A percentile compares a stretch with the other conserved stretches of the same genome.
Conservation (phyloP, 2,329 filamentous ascomycete species). For the Ceratocystis papillata region DNA sequence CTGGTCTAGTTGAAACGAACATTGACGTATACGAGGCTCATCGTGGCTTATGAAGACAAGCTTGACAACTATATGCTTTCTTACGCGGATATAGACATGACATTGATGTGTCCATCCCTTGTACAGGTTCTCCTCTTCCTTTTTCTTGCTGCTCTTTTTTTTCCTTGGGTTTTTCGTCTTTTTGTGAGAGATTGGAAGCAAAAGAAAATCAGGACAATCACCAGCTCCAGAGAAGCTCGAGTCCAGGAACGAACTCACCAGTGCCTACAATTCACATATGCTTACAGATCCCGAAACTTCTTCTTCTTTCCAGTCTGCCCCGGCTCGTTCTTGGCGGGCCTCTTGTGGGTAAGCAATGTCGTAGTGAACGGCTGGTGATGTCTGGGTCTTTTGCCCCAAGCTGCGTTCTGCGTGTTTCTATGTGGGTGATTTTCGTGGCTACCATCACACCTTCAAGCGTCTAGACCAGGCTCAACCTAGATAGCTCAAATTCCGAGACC, state of each 20-base stretch:
- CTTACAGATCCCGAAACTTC: background rate
- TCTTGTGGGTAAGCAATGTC: background rate
- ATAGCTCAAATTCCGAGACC: background rate
- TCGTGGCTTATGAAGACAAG: background rate
- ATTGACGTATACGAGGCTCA: background rate
- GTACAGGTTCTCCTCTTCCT: background rate
- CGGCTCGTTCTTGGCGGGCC: background rate
- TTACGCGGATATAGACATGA: background rate
- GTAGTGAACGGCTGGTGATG: background rate
- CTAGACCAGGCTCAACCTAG: background rate
- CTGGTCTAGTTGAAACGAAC: background rate
- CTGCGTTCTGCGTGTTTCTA: background rate
- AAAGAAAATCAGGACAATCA: background rate
- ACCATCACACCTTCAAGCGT: background rate
- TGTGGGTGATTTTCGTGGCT: conserved; percentile 1
- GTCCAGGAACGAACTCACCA: background rate
- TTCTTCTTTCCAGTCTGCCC: background rate
- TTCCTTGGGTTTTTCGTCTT: background rate
- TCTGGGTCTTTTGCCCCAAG: conserved; percentile 6
- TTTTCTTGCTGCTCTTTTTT: background rate
- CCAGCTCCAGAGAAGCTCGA: conserved; percentile 1
- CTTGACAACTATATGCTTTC: background rate
- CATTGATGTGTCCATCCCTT: background rate
- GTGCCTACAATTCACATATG: background rate
- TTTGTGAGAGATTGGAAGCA: background rate